Percentiles rank a stretch among this genome's conserved stretches.
Evolutionary conservation across 179 eudicot species (phyloP).

Genomic region (Drosera spatulata): DNA sequence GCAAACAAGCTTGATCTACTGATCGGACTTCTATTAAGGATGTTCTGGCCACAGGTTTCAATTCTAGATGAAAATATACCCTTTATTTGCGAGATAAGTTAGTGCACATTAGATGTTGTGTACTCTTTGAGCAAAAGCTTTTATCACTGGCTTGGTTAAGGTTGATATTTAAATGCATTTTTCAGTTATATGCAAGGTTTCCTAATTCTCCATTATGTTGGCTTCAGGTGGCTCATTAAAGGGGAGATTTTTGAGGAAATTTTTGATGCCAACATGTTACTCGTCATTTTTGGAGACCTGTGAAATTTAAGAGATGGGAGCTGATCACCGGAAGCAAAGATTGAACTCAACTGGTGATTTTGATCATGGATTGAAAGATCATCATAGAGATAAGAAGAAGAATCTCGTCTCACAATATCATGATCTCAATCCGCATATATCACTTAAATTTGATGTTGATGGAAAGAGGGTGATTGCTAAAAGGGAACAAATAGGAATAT

Average conservation of each 20-base stretch:
- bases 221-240: not conserved
- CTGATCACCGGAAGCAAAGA: conserved; percentile 76
- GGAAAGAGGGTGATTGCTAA: conserved; percentile 62
- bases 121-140: no score
- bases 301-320: conserved; percentile 46
- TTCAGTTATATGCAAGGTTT: no score
- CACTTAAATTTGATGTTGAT: conserved; percentile 82
- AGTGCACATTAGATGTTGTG: no score
- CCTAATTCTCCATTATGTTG: not conserved
- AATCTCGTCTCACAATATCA: conserved; percentile 23
- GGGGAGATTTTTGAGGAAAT: not conserved
- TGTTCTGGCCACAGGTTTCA: no score
- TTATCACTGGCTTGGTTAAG: no score
- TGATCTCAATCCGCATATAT: conserved; percentile 38
- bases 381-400: conserved; percentile 44
- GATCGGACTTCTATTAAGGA: no score
- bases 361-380: conserved; percentile 31
- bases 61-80: no score
- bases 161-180: no score
- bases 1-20: no score
- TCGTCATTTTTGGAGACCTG: not conserved
- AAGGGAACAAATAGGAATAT: conserved; percentile 68
- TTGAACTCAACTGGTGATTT: conserved; percentile 22
- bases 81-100: no score
- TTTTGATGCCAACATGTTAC: no score